Evolutionary conservation across 768 basidiomycete genomes (phyloP).

Genomic region (Amanita pallidorosea): DNA sequence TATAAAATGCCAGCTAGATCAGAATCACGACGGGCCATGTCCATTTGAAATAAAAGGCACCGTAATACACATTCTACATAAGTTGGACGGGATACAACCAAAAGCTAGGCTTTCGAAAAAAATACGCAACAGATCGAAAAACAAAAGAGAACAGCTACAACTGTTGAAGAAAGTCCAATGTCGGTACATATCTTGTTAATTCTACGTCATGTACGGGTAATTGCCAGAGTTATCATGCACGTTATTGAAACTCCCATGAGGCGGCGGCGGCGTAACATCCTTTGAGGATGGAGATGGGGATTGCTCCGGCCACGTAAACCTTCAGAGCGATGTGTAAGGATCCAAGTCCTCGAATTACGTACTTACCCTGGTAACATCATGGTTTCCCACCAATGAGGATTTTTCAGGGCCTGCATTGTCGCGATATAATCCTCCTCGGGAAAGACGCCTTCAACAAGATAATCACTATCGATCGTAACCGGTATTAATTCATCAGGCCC

Average conservation of each 20-base stretch:
- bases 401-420: constrained; percentile 63
- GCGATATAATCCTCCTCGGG: constrained; percentile 54
- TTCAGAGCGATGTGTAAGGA: constrained; percentile 7
- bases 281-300: constrained; percentile 22
- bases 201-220: not conserved
- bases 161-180: not conserved
- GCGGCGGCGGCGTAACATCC: constrained; percentile 9
- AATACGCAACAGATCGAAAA: too few species aligned
- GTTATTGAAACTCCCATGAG: constrained; percentile 1
- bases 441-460: constrained; percentile 21
- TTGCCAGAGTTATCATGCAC: not conserved
- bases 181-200: too few species aligned
- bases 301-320: constrained; percentile 27
- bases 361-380: constrained; percentile 81
- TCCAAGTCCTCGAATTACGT: not conserved
- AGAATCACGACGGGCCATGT: not conserved
- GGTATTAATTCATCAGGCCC: constrained; percentile 27
- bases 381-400: constrained; percentile 61
- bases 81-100: too few species aligned
- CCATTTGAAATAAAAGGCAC: not conserved
- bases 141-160: not conserved
- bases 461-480: constrained; percentile 31
- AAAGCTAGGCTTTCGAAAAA: too few species aligned
- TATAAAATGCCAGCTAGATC: not conserved
- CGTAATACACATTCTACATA: not conserved